These are phyloP conservation scores for Komagataea norvegica DNA, from an alignment of 1,139 yeast genomes.

Conservation along the genomic window DNA sequence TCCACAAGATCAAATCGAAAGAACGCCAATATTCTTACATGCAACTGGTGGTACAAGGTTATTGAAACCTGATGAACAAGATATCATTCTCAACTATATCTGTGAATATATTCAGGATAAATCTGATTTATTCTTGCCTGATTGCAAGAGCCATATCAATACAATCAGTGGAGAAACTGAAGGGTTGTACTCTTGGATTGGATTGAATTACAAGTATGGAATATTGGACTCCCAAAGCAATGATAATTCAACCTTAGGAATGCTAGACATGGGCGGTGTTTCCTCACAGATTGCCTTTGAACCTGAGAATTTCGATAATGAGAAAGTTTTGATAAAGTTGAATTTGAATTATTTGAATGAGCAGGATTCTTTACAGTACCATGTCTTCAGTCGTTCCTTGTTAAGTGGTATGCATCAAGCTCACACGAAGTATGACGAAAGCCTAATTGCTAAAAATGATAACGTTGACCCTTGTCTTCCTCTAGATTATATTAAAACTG, in stretches of 20 bases:
- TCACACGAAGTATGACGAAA: conserved; percentile 43
- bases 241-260: conserved; percentile 60
- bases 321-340: conserved; percentile 52
- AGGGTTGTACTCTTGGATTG: conserved; percentile 80
- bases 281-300: conserved; percentile 80
- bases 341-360: conserved; percentile 39
- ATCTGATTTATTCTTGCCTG: conserved; percentile 55
- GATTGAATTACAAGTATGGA: conserved; percentile 65
- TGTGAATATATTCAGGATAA: conserved; percentile 51
- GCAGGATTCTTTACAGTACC: conserved; percentile 36
- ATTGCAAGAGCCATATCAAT: conserved; percentile 55
- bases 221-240: conserved; percentile 41
- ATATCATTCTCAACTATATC: conserved; percentile 44
- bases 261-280: conserved; percentile 86
- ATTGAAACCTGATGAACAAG: conserved; percentile 52
- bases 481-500: conserved; percentile 27
- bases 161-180: conserved; percentile 75
- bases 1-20: conserved; percentile 59
- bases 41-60: conserved; percentile 81
- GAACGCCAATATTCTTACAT: conserved; percentile 74
- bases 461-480: conserved; percentile 62
- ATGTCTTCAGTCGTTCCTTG: conserved; percentile 67
- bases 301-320: conserved; percentile 54
- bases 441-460: conserved; percentile 30
- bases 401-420: conserved; percentile 80